Conservation (phyloP, 176 grass and related monocot species). For the Carex myosuroides region DNA sequence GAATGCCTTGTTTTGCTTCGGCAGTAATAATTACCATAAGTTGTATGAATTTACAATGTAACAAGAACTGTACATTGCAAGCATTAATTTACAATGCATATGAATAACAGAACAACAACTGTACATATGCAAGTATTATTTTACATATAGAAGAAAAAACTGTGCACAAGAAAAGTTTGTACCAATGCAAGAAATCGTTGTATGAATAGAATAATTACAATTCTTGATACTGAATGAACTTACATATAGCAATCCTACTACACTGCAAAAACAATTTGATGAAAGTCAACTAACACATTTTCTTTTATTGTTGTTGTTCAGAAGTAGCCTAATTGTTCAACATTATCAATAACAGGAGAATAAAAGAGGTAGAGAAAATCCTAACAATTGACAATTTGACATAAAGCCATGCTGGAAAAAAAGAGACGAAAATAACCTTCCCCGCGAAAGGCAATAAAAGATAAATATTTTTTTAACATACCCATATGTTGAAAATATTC, state of each 20-base stretch:
- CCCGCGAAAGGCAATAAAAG: conserved; percentile 49
- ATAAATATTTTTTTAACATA: conserved; percentile 5
- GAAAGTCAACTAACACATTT: background rate
- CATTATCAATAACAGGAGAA: conserved; percentile 43
- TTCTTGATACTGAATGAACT: background rate
- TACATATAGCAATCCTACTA: background rate
- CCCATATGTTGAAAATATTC: background rate
- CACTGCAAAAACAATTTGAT: background rate
- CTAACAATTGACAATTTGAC: conserved; percentile 36
- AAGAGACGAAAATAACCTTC: conserved; percentile 81
- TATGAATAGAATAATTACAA: background rate
- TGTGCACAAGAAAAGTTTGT: background rate
- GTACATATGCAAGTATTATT: too few species aligned
- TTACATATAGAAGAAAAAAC: too few species aligned
- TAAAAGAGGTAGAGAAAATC: conserved; percentile 52
- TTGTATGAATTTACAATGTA: too few species aligned
- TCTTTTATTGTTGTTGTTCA: background rate
- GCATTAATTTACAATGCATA: too few species aligned
- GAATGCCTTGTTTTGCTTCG: too few species aligned
- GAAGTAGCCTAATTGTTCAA: conserved; percentile 2
- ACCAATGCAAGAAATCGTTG: background rate
- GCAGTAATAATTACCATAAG: too few species aligned
- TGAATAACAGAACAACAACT: too few species aligned
- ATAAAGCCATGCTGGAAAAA: conserved; percentile 78
- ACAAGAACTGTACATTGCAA: too few species aligned